Conservation (phyloP, 108 stramenopile species). For the Fistulifera solaris region DNA sequence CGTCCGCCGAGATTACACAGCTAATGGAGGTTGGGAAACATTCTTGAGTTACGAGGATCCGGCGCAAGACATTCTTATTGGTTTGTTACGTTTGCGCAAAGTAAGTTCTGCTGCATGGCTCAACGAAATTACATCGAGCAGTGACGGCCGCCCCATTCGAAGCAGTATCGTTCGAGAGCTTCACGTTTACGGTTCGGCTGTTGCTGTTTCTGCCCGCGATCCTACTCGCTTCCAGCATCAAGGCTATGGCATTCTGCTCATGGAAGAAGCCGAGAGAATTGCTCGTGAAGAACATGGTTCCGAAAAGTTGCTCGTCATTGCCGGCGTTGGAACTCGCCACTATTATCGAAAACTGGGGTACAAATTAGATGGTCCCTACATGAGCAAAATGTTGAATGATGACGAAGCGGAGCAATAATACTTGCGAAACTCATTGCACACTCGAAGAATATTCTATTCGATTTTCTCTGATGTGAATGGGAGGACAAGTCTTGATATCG, state of each 20-base stretch:
- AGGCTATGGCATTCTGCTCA: conserved; percentile 89
- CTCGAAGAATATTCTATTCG: too few species aligned
- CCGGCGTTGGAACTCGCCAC: conserved; percentile 93
- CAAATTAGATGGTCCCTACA: conserved; percentile 82
- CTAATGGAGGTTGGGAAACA: conserved; percentile 94
- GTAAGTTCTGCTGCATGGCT: conserved; percentile 45
- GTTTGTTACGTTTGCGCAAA: conserved; percentile 61
- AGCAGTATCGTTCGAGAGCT: conserved; percentile 87
- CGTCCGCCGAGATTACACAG: conserved; percentile 84
- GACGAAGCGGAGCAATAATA: neutral
- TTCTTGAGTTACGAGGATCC: conserved; percentile 93
- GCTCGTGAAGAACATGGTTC: conserved; percentile 86
- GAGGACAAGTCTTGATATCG: too few species aligned
- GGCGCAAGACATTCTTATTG: conserved; percentile 67
- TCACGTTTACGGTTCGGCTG: conserved; percentile 95
- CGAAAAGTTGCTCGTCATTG: conserved; percentile 86
- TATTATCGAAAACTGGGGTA: conserved; percentile 95
- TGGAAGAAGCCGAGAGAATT: conserved; percentile 95
- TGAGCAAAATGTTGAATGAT: conserved; percentile 55
- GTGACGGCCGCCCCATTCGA: conserved; percentile 15
- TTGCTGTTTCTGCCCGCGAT: conserved; percentile 79
- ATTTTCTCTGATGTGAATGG: too few species aligned
- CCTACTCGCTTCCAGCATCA: conserved; percentile 93
- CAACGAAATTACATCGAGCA: conserved; percentile 40
- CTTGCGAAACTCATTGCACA: too few species aligned